Percentiles rank a stretch among this genome's conserved stretches.
These are phyloP conservation scores for Sicyos edulis DNA, from an alignment of 306 rosid species.

Conservation along the genomic window DNA sequence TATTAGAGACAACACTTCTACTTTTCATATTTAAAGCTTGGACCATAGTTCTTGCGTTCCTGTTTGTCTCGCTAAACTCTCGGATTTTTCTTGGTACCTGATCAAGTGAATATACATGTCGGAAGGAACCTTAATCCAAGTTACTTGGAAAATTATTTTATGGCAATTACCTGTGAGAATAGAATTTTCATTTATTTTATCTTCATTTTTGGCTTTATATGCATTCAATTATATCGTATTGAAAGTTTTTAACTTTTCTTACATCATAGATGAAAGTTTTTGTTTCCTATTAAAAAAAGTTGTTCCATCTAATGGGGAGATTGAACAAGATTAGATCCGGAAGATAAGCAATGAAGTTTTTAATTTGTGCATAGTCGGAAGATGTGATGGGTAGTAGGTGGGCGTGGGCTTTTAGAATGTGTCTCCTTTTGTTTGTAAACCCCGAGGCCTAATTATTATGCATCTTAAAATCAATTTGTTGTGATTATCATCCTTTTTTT, in stretches of 20 bases:
- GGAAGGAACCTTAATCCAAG: neutral
- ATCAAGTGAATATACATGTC: slow-evolving; percentile 7
- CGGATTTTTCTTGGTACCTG: neutral
- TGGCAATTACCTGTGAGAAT: neutral
- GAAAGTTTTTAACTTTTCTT: too few relatives aligned
- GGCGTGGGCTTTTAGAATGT: too few relatives aligned
- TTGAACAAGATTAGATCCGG: neutral
- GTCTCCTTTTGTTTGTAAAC: neutral
- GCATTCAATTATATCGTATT: neutral
- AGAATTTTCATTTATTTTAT: neutral
- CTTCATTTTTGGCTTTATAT: neutral
- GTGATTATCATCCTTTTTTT: too few relatives aligned
- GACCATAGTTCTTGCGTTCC: neutral
- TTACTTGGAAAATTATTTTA: slow-evolving; percentile 8
- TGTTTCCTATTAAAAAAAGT: too few relatives aligned
- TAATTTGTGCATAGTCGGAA: too few relatives aligned
- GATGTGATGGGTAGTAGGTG: too few relatives aligned
- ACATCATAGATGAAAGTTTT: too few relatives aligned
- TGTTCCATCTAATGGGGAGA: neutral
- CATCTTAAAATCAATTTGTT: neutral
- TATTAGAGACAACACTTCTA: neutral
- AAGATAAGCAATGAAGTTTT: neutral
- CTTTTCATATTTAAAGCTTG: neutral
- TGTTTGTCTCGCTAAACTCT: neutral
- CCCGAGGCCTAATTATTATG: neutral